Percentiles rank a stretch among this genome's conserved stretches.
These are phyloP conservation scores for Pseudogymnoascus sp. DNA, from an alignment of 2,329 filamentous ascomycete genomes.

Conservation along the genomic window DNA sequence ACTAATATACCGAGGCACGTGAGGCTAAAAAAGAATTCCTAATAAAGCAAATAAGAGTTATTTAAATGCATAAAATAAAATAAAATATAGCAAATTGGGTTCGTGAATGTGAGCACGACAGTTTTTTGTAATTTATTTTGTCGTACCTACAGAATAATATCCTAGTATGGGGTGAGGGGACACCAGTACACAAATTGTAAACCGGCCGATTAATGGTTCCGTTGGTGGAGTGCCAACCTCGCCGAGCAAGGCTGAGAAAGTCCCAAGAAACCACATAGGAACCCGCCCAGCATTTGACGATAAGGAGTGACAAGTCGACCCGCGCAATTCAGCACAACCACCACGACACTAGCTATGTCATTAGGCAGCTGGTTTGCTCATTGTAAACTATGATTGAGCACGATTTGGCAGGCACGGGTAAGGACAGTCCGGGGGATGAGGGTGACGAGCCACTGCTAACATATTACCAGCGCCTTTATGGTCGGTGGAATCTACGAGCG, in stretches of 20 bases:
- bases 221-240: not conserved
- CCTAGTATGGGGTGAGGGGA: not conserved
- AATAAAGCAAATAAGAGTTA: not conserved
- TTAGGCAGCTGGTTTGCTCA: not conserved
- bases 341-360: not conserved
- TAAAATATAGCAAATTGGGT: not conserved
- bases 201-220: not conserved
- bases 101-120: not conserved
- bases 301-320: not conserved
- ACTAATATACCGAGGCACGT: slow-evolving; percentile 2
- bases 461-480: slow-evolving; percentile 19
- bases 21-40: not conserved
- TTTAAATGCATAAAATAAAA: not conserved
- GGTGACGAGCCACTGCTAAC: slow-evolving; percentile 12
- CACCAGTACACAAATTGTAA: not conserved
- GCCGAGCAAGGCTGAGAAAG: slow-evolving; percentile 6
- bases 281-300: not conserved
- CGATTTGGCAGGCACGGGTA: slow-evolving; percentile 11
- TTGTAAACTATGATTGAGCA: slow-evolving; percentile 12
- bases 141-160: not conserved
- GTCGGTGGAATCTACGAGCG: slow-evolving; percentile 23
- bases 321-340: not conserved
- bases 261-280: not conserved
- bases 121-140: not conserved
- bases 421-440: not conserved